Evolutionary conservation across 805 yeast genomes (phyloP).

Genomic region (Candida corydali): DNA sequence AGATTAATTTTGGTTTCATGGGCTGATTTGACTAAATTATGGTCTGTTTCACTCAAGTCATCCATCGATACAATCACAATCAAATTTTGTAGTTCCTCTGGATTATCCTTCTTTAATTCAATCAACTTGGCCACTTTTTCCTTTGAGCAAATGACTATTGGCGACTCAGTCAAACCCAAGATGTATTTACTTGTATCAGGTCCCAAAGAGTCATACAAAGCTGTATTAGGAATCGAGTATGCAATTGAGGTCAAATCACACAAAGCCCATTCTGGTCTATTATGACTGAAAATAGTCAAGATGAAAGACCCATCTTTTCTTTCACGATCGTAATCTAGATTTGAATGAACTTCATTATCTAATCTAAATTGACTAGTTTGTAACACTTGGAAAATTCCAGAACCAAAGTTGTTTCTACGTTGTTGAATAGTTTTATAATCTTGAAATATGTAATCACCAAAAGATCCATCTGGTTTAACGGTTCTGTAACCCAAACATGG

Average conservation of each 20-base stretch:
- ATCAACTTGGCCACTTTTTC: constrained; percentile 27
- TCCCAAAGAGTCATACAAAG: constrained; percentile 37
- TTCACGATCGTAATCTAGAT: constrained; percentile 17
- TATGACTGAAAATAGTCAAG: constrained; percentile 53
- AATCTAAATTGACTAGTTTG: constrained; percentile 27
- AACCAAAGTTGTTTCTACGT: constrained; percentile 29
- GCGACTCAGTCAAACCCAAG: constrained; percentile 56
- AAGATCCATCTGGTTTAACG: constrained; percentile 20
- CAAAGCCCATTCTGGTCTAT: constrained; percentile 65
- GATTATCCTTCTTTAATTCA: constrained; percentile 21
- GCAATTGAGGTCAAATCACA: constrained; percentile 66
- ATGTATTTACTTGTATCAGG: constrained; percentile 61
- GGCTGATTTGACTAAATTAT: constrained; percentile 18
- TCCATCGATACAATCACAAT: constrained; percentile 38
- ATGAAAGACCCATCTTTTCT: constrained; percentile 34
- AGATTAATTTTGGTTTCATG: constrained; percentile 13
- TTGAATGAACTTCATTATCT: constrained; percentile 19
- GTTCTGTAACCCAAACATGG: constrained; percentile 47
- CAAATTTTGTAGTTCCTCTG: constrained; percentile 23
- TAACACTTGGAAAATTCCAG: constrained; percentile 33
- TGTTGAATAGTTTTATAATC: constrained; percentile 20
- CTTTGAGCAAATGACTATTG: constrained; percentile 38
- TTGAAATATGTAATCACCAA: constrained; percentile 27
- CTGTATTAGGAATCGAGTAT: constrained; percentile 33
- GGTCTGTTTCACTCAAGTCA: constrained; percentile 27